Base-by-base conservation (phyloP, 2,329 filamentous ascomycete species). In the Metarhizium robertsii region DNA sequence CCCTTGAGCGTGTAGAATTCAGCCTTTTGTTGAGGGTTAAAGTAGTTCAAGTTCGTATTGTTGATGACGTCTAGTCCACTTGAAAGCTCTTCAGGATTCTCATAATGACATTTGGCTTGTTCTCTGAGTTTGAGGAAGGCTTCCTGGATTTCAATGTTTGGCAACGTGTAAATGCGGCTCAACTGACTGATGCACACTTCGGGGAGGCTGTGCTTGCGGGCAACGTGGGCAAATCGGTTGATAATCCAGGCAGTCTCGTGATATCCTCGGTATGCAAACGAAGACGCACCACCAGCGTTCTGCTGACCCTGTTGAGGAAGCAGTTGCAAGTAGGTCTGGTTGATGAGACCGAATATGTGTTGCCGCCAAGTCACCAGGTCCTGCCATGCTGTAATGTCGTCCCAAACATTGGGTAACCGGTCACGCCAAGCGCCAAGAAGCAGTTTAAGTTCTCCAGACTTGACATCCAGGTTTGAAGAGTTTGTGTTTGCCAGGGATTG, bases 191-290 rank as follows among this genome's bases (percentile, higher is more conserved):
- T 96, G 75, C 95, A 99, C 34, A 99, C 94, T 60, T 99, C 94
- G 0, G 92, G 90, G 63, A 99, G 84, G 63, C 89, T 92, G 71
- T 99, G 94, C 76, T 99, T 99, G 56, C 94, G 86, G 50, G 94
- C 94, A 46, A 99, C 94, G 67, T 99, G 94, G 1, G 94, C 95
- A 66, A 99, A 99, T 18, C 94, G 83, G 70, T 99, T 99, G 72
- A 99, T 99, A 63, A 99, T 99, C 94, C 94, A 99, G 2, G 94
- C 94, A 13, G 94, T 99, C 74, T 99, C 94, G 65, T 99, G 94
- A 67, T 96, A 99, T 30, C 94, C 94, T 48, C 94, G 85, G 69
- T 99, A 99, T 0, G 94, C 94, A 69, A 94, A 97, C 1, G 71
- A 73, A 0, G 92, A 96, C 50, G 92, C 92, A 56, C 90, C 91